Evolutionary conservation across 371 early-diverging fungal genomes (phyloP), one percentile per base, ranked within the genome.

Genomic region (Circinella umbellata): DNA sequence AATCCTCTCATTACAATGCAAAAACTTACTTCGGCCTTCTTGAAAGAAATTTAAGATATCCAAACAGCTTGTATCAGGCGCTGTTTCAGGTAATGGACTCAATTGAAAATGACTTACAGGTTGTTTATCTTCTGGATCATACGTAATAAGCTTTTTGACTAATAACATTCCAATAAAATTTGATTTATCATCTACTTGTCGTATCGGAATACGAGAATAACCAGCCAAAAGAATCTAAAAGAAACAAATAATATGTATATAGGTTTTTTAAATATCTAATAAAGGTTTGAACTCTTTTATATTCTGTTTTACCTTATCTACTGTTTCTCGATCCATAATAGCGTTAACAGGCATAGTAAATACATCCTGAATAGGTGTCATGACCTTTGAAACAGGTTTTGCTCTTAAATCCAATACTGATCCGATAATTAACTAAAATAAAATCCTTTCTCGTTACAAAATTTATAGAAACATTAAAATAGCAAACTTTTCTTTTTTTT

Each of bases 1-100:
- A 11, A 42, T 39, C 10, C 4, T 39, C 10, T 39, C 39, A 6
- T 39, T 10, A 51, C 8, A 53, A 53, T 13, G 15, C 59, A 48
- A 49, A 27, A 6, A 65, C 68, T 71, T 76, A 80, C 95, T 90
- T 74, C 92, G 86, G 37, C 96, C 93, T 64, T 94, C 94, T 82
- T 98, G 96, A 80, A 98, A 98, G 64, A 93, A 90, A 73, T 97
- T 96, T 36, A 98, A 83, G 60, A 98, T 93, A 48, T 97, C 96
- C 71, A 94, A 91, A 55, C 95, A 88, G 47, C 94, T 92, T 14
- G 92, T 92, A 57, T 91, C 88, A 18, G 81, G 85, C 55, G 67
- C 84, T 4, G 95, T 93, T 47, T 91, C 86, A 4, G 96, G 96
- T 18, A 96, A 86, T 1, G 87, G 79, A 46, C 92, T 88, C 53